Evolutionary conservation across 345 rosid species (phyloP).

Genomic region (Cardiospermum halicacabum): DNA sequence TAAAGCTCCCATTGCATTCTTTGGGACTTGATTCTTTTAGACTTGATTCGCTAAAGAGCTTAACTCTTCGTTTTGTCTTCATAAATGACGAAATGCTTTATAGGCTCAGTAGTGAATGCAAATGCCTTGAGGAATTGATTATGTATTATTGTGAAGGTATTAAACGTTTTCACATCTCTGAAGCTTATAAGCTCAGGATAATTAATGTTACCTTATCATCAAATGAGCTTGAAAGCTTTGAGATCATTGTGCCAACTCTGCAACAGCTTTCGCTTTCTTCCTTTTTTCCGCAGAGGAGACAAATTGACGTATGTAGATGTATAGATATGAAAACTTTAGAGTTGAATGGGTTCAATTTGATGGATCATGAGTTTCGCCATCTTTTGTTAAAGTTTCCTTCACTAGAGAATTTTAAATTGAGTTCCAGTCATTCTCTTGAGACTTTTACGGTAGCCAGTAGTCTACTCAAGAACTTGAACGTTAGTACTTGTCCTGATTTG

Average conservation of each 20-base stretch:
- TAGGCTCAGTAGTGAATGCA: neutral
- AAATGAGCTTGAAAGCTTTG: neutral
- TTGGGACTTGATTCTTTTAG: neutral
- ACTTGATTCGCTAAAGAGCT: neutral
- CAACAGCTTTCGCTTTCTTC: neutral
- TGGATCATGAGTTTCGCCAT: neutral
- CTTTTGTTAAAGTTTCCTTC: neutral
- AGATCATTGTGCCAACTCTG: neutral
- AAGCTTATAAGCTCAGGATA: neutral
- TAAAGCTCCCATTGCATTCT: neutral
- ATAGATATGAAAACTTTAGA: neutral
- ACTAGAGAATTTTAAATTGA: neutral
- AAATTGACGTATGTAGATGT: neutral
- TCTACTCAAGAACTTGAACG: neutral
- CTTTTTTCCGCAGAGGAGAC: neutral
- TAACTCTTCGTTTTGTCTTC: neutral
- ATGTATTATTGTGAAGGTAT: neutral
- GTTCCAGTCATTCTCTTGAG: neutral
- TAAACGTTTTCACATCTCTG: neutral
- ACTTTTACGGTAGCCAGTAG: neutral
- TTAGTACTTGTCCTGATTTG: neutral
- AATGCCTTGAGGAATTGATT: slow-evolving; percentile 1
- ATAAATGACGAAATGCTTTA: neutral
- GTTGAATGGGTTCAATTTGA: neutral
- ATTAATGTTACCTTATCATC: neutral